Base-by-base conservation (phyloP, 306 rosid species). In the Rosa rugosa region DNA sequence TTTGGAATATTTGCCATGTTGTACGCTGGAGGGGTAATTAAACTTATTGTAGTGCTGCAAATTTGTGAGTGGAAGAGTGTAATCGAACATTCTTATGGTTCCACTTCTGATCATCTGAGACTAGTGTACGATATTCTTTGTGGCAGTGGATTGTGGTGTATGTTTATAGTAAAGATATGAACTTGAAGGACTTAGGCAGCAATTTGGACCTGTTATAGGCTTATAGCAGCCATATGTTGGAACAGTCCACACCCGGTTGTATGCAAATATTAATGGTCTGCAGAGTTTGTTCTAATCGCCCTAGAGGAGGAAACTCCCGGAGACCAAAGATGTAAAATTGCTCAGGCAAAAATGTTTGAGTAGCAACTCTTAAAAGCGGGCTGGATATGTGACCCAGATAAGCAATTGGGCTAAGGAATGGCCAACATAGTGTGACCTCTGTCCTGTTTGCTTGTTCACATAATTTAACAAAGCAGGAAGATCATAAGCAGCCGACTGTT, bases 21-120 rank as follows among this genome's bases (percentile, higher is more conserved):
- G 83, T 90, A 93, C 68, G 67, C 82, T 0, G 96, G 94, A 59
- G 97, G 97, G n/a, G n/a, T n/a, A n/a, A 79, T 83, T 85, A 0
- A 91, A 50, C 62, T 85, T 96, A 83, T 91, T 89, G 64, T 92
- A 92, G 80, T 85, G 90, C 74, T 86, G 90, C 27, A 25, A 25
- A 25, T 25, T 25, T 25, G 27, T 25, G 27, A 25, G 27, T 25
- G 27, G 27, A 25, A 25, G 27, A 25, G 27, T 25, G 27, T 25
- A 25, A 25, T 25, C 27, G 27, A 25, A 25, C 27, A 0, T 25
- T 25, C 27, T 25, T 25, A 25, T 25, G 27, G 27, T 25, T 25
- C 27, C 27, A 25, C 27, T 25, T 25, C 27, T 25, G 27, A 25
- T 25, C 27, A 25, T 25, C 27, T 25, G 0, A 25, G 27, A 25